These are phyloP conservation scores for Capronia coronata DNA, from an alignment of 2,329 filamentous ascomycete genomes.

Conservation along the genomic window DNA sequence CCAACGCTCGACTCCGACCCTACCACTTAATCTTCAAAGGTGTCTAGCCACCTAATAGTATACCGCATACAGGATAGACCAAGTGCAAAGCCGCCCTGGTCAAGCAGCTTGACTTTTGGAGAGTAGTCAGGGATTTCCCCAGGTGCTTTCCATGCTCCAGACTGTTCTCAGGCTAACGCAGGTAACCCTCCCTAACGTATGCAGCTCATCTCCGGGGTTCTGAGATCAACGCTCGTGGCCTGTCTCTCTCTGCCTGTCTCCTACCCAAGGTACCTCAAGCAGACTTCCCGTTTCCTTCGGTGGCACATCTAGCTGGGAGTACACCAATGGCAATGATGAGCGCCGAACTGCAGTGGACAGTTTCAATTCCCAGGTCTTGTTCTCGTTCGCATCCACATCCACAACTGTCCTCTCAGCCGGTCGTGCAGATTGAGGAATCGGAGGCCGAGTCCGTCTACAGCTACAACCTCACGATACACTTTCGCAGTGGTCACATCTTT, in stretches of 20 bases:
- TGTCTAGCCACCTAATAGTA: too few relatives aligned
- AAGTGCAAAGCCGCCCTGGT: too few relatives aligned
- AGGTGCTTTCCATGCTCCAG: not conserved
- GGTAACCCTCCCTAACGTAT: constrained; percentile 1
- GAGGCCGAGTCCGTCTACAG: too few relatives aligned
- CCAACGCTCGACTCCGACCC: too few relatives aligned
- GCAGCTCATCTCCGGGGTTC: constrained; percentile 18
- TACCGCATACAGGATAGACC: too few relatives aligned
- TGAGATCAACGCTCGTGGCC: constrained; percentile 16
- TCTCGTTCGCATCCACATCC: too few relatives aligned
- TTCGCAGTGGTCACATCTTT: not conserved
- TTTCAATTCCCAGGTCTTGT: not conserved
- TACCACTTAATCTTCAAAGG: too few relatives aligned
- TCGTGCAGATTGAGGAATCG: too few relatives aligned
- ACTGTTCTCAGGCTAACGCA: not conserved
- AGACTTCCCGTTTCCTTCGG: not conserved
- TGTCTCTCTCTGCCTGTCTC: not conserved
- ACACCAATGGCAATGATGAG: too few relatives aligned
- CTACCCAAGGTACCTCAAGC: not conserved
- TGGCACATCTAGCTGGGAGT: not conserved
- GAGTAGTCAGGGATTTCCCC: not conserved
- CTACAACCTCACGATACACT: not conserved
- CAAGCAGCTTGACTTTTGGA: not conserved
- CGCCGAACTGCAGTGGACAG: too few relatives aligned
- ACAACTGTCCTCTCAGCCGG: too few relatives aligned